A percentile compares a stretch with the other conserved stretches of the same genome.
Evolutionary conservation across 805 yeast species (phyloP).

Genomic region (Wickerhamomyces hampshirensis): DNA sequence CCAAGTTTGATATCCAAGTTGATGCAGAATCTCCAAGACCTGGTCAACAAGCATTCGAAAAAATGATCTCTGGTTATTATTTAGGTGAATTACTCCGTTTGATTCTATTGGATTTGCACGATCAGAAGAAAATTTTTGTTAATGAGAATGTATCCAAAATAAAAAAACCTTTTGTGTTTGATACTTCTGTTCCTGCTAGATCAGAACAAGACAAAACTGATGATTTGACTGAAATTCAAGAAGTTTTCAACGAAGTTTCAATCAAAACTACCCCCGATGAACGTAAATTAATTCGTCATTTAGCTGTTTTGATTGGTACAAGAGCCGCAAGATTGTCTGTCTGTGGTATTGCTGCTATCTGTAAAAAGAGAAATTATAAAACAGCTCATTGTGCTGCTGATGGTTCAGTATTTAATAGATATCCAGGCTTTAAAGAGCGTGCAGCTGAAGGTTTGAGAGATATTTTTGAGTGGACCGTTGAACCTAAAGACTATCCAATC

Average conservation of each 20-base stretch:
- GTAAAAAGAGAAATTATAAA: constrained; percentile 74
- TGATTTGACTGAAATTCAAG: constrained; percentile 70
- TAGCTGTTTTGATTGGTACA: constrained; percentile 85
- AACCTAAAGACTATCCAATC: constrained; percentile 62
- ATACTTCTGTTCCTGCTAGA: constrained; percentile 81
- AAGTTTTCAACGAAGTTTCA: constrained; percentile 56
- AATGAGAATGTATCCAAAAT: constrained; percentile 64
- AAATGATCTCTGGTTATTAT: constrained; percentile 96
- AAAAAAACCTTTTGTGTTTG: constrained; percentile 65
- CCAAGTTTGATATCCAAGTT: constrained; percentile 75
- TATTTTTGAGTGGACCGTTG: constrained; percentile 73
- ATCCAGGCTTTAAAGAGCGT: constrained; percentile 86
- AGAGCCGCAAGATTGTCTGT: constrained; percentile 90
- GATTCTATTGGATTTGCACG: constrained; percentile 66
- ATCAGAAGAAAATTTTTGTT: constrained; percentile 57
- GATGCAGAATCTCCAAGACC: constrained; percentile 92
- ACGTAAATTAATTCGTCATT: constrained; percentile 73
- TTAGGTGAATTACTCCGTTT: constrained; percentile 88
- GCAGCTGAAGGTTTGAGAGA: constrained; percentile 87
- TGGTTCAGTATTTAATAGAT: constrained; percentile 91
- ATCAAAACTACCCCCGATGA: constrained; percentile 70
- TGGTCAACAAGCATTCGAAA: constrained; percentile 92
- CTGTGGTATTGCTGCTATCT: constrained; percentile 94
- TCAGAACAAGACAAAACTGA: constrained; percentile 88
- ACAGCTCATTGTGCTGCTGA: constrained; percentile 93